Conservation (phyloP, 1,139 yeast species). For the Geotrichum citri-aurantii region DNA sequence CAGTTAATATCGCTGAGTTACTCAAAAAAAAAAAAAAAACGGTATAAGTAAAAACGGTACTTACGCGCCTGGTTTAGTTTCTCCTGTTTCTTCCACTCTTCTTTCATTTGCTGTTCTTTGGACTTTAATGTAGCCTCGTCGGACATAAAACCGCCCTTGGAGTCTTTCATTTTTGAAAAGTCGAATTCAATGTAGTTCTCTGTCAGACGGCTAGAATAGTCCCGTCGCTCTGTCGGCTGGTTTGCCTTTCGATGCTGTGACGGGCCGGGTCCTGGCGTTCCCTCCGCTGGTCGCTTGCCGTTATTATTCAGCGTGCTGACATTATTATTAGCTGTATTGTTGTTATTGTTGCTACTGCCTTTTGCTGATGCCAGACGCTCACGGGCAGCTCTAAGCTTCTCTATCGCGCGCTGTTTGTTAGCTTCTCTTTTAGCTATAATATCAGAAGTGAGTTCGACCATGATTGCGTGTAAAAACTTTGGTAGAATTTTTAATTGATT, state of each 20-base stretch:
- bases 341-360: slow-evolving; percentile 2
- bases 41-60: neutral
- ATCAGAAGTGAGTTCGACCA: slow-evolving; percentile 11
- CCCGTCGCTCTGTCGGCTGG: slow-evolving; percentile 1
- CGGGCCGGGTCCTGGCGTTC: slow-evolving; percentile 1
- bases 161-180: slow-evolving; percentile 80
- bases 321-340: neutral
- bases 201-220: slow-evolving; percentile 5
- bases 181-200: slow-evolving; percentile 77
- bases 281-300: slow-evolving; percentile 18
- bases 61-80: slow-evolving; percentile 22
- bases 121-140: slow-evolving; percentile 40
- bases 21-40: neutral
- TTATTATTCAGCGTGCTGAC: slow-evolving; percentile 6
- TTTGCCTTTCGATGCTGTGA: slow-evolving; percentile 16
- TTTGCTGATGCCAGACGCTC: slow-evolving; percentile 24
- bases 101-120: slow-evolving; percentile 47
- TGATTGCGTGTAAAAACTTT: neutral
- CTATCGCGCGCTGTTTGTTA: slow-evolving; percentile 55
- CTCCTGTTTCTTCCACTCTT: slow-evolving; percentile 74
- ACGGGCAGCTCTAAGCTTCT: slow-evolving; percentile 48
- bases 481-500: too few species aligned
- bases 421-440: slow-evolving; percentile 36
- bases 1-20: neutral
- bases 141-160: slow-evolving; percentile 77